Base-by-base conservation (phyloP, 176 grass and related monocot genomes). In the Areca catechu region DNA sequence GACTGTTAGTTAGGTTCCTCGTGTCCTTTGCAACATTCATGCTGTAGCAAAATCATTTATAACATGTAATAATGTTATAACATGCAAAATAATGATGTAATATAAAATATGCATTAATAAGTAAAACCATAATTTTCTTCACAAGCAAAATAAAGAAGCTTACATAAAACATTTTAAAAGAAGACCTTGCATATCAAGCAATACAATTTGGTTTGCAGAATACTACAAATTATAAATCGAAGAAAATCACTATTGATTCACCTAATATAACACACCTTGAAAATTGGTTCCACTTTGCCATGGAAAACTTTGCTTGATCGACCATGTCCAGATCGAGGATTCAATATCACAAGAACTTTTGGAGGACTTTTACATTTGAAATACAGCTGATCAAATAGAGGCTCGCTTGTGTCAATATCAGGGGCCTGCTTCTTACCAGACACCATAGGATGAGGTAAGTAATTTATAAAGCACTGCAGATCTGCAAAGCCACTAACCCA, bases 301-400 rank as follows among this genome's bases (percentile, higher is more conserved):
- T 98, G 83, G 62, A 91, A 92, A 70, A 98, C 83, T 79, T 92
- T 98, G 71, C 78, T 85, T 55, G 86, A 92, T 74, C 93, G 77
- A 37, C 87, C 93, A 70, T 92, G 93, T 24, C 93, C 93, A 77
- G 87, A 98, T 51, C 78, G 86, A 77, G 93, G 93, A 67, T 98
- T 98, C 73, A 98, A 52, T 82, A 98, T 92, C 37, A 98, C 87
- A 85, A 98, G 87, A 69, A 92, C 79, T 69, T 78, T 88, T 7
- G 61, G 84, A 19, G 78, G 78, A 65, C 81, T 78, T 85, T 75
- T 92, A 76, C 72, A 79, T 74, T 88, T 98, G 68, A 98, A 88
- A 14, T 78, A 72, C 52, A 81, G 84, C 65, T 82, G 62, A 75
- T 92, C 76, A 61, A 88, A 88, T 57, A 83, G 70, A 71, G 70